Evolutionary conservation across 352 stramenopile genomes (phyloP).

Genomic region (Phytophthora pluvialis): DNA sequence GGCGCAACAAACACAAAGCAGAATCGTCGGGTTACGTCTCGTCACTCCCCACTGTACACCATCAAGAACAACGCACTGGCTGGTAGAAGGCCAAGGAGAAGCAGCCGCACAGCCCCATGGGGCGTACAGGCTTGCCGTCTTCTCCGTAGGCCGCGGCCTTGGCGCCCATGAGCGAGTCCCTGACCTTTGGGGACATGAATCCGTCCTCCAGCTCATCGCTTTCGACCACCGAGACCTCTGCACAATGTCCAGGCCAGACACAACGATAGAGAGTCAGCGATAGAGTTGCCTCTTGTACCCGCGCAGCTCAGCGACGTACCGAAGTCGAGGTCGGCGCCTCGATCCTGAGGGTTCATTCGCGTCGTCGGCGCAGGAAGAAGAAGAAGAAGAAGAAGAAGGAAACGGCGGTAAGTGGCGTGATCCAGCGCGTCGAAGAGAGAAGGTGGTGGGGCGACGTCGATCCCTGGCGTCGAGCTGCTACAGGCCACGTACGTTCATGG

Average conservation of each 20-base stretch:
- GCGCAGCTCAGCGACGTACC: slow-evolving; percentile 39
- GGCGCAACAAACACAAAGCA: slow-evolving; percentile 19
- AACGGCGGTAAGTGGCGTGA: slow-evolving; percentile 1
- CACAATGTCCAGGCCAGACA: slow-evolving; percentile 1
- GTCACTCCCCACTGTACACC: neutral
- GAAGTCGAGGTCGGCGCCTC: slow-evolving; percentile 73
- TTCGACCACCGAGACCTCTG: slow-evolving; percentile 82
- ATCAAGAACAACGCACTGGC: slow-evolving; percentile 53
- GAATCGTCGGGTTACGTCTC: neutral
- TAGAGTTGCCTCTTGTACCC: neutral
- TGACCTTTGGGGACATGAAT: slow-evolving; percentile 76
- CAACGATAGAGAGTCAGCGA: slow-evolving; percentile 1
- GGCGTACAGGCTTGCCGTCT: slow-evolving; percentile 40
- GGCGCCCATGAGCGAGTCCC: slow-evolving; percentile 64
- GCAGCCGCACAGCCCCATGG: slow-evolving; percentile 74
- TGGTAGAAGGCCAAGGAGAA: slow-evolving; percentile 86
- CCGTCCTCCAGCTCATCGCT: slow-evolving; percentile 77
- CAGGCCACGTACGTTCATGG: slow-evolving; percentile 54
- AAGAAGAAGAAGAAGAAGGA: no score
- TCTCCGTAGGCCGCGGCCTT: slow-evolving; percentile 50
- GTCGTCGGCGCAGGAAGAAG: slow-evolving; percentile 10
- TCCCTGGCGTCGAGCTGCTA: neutral
- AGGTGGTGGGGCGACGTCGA: neutral
- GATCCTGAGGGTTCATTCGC: slow-evolving; percentile 48
- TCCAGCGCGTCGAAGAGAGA: neutral